These are phyloP conservation scores for Thozetella sp. DNA, from an alignment of 495 filamentous ascomycete genomes.

Conservation along the genomic window DNA sequence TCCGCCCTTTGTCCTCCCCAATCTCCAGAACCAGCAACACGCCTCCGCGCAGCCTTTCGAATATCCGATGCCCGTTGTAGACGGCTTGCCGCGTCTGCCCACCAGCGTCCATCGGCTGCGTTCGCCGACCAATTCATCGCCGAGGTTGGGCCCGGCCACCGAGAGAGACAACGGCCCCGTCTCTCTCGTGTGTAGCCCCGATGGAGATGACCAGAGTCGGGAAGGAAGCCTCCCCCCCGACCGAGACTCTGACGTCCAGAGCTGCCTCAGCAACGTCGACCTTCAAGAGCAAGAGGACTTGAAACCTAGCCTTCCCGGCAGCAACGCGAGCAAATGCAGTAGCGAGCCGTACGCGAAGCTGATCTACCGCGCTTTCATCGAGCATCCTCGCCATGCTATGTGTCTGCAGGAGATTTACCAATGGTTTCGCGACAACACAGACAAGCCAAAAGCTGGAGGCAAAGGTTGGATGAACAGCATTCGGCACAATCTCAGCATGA, in stretches of 20 bases:
- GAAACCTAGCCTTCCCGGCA: not conserved
- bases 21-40: too few relatives aligned
- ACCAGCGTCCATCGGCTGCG: too few relatives aligned
- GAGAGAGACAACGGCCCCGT: not conserved
- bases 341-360: slow-evolving; percentile 79
- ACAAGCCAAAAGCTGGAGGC: slow-evolving; percentile 63
- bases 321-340: slow-evolving; percentile 18
- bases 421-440: slow-evolving; percentile 85
- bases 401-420: slow-evolving; percentile 85
- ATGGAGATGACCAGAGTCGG: slow-evolving; percentile 5
- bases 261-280: not conserved
- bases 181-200: too few relatives aligned
- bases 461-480: slow-evolving; percentile 98
- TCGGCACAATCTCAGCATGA: slow-evolving; percentile 97
- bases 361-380: slow-evolving; percentile 75
- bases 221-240: too few relatives aligned
- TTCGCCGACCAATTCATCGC: too few relatives aligned
- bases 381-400: slow-evolving; percentile 64
- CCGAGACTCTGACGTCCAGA: too few relatives aligned
- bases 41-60: too few relatives aligned
- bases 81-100: too few relatives aligned
- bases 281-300: not conserved
- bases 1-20: too few relatives aligned
- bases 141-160: too few relatives aligned
- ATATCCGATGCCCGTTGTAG: too few relatives aligned